Percentiles rank a stretch among this genome's conserved stretches.
Conservation (phyloP, 768 basidiomycete species). For the Kwoniella dendrophila region DNA sequence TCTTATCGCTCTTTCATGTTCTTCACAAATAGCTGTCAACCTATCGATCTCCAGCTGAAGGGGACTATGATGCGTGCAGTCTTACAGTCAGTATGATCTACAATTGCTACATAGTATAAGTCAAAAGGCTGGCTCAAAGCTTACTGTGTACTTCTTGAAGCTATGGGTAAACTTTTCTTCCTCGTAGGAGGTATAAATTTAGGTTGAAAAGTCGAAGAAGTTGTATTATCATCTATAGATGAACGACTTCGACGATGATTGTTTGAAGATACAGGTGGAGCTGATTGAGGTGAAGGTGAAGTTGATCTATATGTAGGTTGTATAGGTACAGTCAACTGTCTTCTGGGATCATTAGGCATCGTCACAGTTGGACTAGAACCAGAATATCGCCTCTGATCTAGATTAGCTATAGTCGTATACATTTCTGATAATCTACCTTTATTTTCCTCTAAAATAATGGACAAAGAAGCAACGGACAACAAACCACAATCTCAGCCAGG, state of each 20-base stretch:
- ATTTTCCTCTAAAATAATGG: too few relatives aligned
- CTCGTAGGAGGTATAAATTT: conserved; percentile 9
- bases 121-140: background rate
- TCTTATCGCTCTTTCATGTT: conserved; percentile 43
- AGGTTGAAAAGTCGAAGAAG: background rate
- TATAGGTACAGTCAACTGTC: conserved; percentile 15
- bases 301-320: conserved; percentile 14
- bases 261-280: conserved; percentile 5
- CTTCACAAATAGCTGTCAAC: conserved; percentile 36
- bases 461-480: too few relatives aligned
- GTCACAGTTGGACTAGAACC: background rate
- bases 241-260: background rate
- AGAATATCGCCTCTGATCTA: too few relatives aligned
- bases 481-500: too few relatives aligned
- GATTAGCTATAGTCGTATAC: too few relatives aligned
- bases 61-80: too few relatives aligned
- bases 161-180: conserved; percentile 20
- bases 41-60: conserved; percentile 42
- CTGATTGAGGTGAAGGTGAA: conserved; percentile 8
- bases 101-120: background rate
- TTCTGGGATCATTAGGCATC: conserved; percentile 4
- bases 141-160: conserved; percentile 29
- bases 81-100: background rate
- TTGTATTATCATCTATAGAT: background rate
- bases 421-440: too few relatives aligned